Percentiles rank a stretch among this genome's conserved stretches.
phyloP scores from a whole-genome alignment of 805 yeast species.

The Ogataea nonfermentans region DNA sequence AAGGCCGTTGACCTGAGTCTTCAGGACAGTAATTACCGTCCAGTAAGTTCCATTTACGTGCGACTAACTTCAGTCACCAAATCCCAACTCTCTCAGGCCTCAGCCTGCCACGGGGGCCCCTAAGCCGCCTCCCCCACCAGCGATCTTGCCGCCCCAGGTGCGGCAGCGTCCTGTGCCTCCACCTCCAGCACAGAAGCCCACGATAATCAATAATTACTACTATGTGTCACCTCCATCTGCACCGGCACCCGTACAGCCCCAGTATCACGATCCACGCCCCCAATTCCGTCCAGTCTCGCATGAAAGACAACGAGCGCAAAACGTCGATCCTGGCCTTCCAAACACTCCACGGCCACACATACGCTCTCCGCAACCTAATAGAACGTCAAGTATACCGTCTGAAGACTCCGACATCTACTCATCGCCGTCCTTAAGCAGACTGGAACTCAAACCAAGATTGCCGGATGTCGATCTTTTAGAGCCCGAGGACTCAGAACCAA shows the following conservation, averaged over 20 bases:
- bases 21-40: constrained; percentile 22
- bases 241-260: constrained; percentile 3
- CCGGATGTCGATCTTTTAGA: constrained; percentile 20
- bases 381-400: constrained; percentile 1
- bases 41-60: constrained; percentile 15
- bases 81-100: constrained; percentile 22
- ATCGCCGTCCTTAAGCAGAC: constrained; percentile 16
- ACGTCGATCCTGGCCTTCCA: constrained; percentile 2
- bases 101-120: constrained; percentile 20
- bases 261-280: not conserved
- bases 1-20: constrained; percentile 19
- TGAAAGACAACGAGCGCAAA: not conserved
- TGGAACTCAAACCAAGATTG: constrained; percentile 14
- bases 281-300: not conserved
- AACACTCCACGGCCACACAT: not conserved
- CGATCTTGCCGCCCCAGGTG: constrained; percentile 13
- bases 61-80: constrained; percentile 18
- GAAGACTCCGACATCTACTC: constrained; percentile 20
- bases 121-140: constrained; percentile 14
- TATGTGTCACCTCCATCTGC: constrained; percentile 13
- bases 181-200: constrained; percentile 16
- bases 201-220: constrained; percentile 23
- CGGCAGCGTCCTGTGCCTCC: constrained; percentile 21
- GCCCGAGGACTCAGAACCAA: constrained; percentile 3
- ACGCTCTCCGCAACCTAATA: not conserved